These are phyloP conservation scores for Neurospora sp. DNA, from an alignment of 495 filamentous ascomycete species.

Conservation along the genomic window DNA sequence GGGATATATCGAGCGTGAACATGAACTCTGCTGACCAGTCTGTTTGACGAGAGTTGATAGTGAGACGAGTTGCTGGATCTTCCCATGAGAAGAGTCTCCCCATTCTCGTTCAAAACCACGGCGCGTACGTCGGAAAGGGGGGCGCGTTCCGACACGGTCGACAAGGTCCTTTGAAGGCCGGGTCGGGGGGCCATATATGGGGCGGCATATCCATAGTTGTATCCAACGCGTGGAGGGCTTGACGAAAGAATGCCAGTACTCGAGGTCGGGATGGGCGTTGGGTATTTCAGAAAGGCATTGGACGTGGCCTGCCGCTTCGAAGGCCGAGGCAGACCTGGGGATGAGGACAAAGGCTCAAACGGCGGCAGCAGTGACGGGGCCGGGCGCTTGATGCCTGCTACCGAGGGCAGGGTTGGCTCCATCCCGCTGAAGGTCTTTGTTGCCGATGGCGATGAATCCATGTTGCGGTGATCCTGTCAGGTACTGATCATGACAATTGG, in stretches of 20 bases:
- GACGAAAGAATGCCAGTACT: conserved; percentile 87
- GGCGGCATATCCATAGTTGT: neutral
- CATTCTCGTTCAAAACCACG: conserved; percentile 70
- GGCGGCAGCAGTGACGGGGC: conserved; percentile 76
- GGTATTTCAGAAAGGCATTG: conserved; percentile 53
- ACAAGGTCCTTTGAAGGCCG: conserved; percentile 48
- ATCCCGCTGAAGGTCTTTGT: conserved; percentile 4
- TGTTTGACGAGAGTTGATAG: conserved; percentile 83
- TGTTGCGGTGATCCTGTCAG: conserved; percentile 7
- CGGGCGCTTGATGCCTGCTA: conserved; percentile 64
- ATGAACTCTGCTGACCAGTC: conserved; percentile 84
- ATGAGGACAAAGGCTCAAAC: conserved; percentile 87
- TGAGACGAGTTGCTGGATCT: conserved; percentile 86
- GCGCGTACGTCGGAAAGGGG: conserved; percentile 74
- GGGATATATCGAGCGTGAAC: conserved; percentile 78
- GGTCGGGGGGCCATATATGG: conserved; percentile 37
- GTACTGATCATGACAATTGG: conserved; percentile 18
- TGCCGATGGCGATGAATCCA: conserved; percentile 24
- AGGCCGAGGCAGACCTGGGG: conserved; percentile 68
- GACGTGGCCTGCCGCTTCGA: conserved; percentile 56
- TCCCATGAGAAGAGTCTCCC: conserved; percentile 76
- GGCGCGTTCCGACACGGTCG: conserved; percentile 69
- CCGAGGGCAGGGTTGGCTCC: conserved; percentile 34
- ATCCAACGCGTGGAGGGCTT: conserved; percentile 55
- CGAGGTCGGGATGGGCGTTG: conserved; percentile 86